Evolutionary conservation across 331 rosid genomes (phyloP), one percentile per base, ranked within the genome.

Genomic region (Saraca asoca): DNA sequence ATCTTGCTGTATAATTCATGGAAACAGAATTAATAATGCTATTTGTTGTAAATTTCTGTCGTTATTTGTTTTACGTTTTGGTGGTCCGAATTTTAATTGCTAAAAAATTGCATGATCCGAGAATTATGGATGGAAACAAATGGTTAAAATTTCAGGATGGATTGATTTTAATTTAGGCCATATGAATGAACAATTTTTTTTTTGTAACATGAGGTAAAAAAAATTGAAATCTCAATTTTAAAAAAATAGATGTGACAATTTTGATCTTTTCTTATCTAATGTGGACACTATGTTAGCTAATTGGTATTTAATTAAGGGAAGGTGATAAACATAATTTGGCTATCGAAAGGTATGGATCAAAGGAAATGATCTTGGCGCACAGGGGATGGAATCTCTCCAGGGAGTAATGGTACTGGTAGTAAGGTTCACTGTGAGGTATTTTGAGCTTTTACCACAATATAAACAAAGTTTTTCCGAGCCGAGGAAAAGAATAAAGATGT

Each of bases 51-150:
- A 24, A 24, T 24, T 42, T 2, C 14, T 3, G 24, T 33, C 49
- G 6, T 43, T 43, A 10, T 2, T 11, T 43, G 14, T 10, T 50
- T 20, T 19, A n/a, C 3, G 2, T 45, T 33, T 24, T 41, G 17
- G 9, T 43, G 50, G 37, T 66, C 29, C 37, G 12, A 31, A 13
- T 5, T 31, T 35, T 51, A 5, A 7, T 61, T 42, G 45, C 19
- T 24, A 16, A 20, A 66, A 48, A 54, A 68, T 20, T 10, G 24
- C 46, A 9, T 53, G 38, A 37, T 5, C 59, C 6, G n/a, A 42
- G 52, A 52, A 53, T 33, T 33, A 33, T 44, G 51, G 43, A 78
- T 19, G 7, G 16, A n/a, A 60, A 34, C 17, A 61, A 37, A 39
- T 17, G 3, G 31, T 24, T 24, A 16, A 44, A 69, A 58, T 16